A percentile compares a stretch with the other conserved stretches of the same genome.
These are phyloP conservation scores for Hydnum rufescens DNA, from an alignment of 768 basidiomycete genomes.

Conservation along the genomic window DNA sequence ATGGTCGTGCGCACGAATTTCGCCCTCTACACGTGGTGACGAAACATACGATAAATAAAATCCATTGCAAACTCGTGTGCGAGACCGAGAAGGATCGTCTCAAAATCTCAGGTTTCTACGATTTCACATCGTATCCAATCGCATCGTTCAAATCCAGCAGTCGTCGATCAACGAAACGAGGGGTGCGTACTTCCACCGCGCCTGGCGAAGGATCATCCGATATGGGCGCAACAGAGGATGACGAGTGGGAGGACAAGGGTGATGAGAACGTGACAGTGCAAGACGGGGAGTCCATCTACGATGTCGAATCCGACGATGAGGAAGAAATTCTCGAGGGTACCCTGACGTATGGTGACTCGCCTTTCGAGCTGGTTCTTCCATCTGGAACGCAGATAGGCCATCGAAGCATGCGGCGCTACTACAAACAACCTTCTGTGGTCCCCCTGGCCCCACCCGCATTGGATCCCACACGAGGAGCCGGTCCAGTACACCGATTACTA, in stretches of 20 bases:
- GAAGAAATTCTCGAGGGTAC: slow-evolving; percentile 29
- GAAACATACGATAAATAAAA: slow-evolving; percentile 91
- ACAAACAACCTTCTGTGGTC: slow-evolving; percentile 54
- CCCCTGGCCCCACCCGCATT: slow-evolving; percentile 18
- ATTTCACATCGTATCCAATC: slow-evolving; percentile 61
- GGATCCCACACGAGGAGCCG: slow-evolving; percentile 43
- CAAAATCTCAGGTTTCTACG: slow-evolving; percentile 84
- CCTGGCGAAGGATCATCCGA: slow-evolving; percentile 6
- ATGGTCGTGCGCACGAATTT: slow-evolving; percentile 63
- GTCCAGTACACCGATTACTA: slow-evolving; percentile 55
- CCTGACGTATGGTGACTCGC: slow-evolving; percentile 58
- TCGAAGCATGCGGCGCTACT: slow-evolving; percentile 67
- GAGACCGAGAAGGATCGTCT: slow-evolving; percentile 60
- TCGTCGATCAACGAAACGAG: slow-evolving; percentile 12
- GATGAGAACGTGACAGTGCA: slow-evolving; percentile 17
- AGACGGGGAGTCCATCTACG: slow-evolving; percentile 18
- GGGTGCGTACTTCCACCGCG: neutral
- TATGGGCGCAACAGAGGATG: slow-evolving; percentile 15
- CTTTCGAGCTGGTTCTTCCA: slow-evolving; percentile 78
- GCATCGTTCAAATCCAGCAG: slow-evolving; percentile 16
- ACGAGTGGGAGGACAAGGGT: slow-evolving; percentile 16
- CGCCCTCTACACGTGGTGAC: slow-evolving; percentile 69
- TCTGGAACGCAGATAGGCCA: slow-evolving; percentile 88
- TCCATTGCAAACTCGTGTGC: slow-evolving; percentile 91
- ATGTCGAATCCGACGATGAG: slow-evolving; percentile 24